These are phyloP conservation scores for Nothomitra cinnamomea DNA, from an alignment of 2,329 filamentous ascomycete genomes.

Conservation along the genomic window DNA sequence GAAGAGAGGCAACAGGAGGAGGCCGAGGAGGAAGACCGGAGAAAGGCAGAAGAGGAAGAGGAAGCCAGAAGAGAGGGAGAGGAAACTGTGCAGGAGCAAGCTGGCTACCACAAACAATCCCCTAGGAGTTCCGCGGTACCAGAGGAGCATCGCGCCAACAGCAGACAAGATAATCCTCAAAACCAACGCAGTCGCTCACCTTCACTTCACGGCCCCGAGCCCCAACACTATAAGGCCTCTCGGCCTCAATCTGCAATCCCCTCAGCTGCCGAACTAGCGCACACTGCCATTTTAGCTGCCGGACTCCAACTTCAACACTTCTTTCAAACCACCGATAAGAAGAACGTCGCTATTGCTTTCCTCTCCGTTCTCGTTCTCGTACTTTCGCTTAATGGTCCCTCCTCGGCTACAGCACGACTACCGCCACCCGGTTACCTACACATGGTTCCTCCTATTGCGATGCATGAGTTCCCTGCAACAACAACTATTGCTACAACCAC, in stretches of 20 bases:
- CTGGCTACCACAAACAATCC: slow-evolving; percentile 4
- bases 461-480: too few species aligned
- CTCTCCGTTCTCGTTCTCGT: slow-evolving; percentile 27
- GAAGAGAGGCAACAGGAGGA: background rate
- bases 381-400: slow-evolving; percentile 16
- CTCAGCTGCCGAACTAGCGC: background rate
- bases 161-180: background rate
- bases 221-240: background rate
- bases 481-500: too few species aligned
- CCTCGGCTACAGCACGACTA: background rate
- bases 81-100: slow-evolving; percentile 13
- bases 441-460: background rate
- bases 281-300: background rate
- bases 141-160: background rate
- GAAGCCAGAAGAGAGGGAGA: slow-evolving; percentile 7
- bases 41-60: slow-evolving; percentile 12
- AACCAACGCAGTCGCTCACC: background rate
- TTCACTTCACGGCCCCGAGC: background rate
- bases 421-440: background rate
- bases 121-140: background rate
- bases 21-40: slow-evolving; percentile 9
- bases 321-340: slow-evolving; percentile 32
- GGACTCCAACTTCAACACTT: slow-evolving; percentile 33
- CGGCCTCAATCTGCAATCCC: background rate
- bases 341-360: slow-evolving; percentile 33